Conservation (phyloP, 495 filamentous ascomycete species). For the Pyronema omphalodes region DNA sequence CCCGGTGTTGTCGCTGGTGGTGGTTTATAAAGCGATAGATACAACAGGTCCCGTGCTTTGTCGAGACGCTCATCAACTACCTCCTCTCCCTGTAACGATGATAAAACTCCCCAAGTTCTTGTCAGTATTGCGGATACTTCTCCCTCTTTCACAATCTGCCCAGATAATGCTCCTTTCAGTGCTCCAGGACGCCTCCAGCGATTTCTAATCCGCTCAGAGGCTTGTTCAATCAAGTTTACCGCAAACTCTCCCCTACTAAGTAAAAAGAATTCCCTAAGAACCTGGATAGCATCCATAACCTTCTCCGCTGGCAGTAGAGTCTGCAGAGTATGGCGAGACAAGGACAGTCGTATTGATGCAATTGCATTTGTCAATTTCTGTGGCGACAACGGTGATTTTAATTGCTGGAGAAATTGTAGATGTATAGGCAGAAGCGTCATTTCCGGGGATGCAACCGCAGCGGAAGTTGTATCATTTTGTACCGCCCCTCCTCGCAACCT, state of each 20-base stretch:
- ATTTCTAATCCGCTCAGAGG: constrained; percentile 49
- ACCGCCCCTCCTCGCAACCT: constrained; percentile 31
- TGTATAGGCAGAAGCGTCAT: constrained; percentile 53
- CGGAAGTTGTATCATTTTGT: constrained; percentile 6
- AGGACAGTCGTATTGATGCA: constrained; percentile 53
- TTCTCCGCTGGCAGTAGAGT: constrained; percentile 57
- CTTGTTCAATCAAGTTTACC: constrained; percentile 63
- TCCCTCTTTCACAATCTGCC: constrained; percentile 62
- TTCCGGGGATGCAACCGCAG: constrained; percentile 33
- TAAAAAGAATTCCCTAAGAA: constrained; percentile 74
- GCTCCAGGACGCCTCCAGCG: constrained; percentile 37
- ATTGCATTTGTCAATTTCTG: constrained; percentile 51
- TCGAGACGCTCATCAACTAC: constrained; percentile 58
- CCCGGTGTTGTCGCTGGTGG: constrained; percentile 19
- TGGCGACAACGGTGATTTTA: constrained; percentile 55
- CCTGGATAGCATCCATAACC: constrained; percentile 54
- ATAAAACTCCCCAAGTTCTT: constrained; percentile 58
- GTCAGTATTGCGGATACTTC: constrained; percentile 59
- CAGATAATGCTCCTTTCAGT: constrained; percentile 27
- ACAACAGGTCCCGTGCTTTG: constrained; percentile 56
- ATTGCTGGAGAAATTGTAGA: constrained; percentile 47
- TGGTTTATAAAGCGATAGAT: constrained; percentile 40
- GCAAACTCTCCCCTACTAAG: constrained; percentile 82
- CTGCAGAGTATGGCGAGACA: constrained; percentile 65
- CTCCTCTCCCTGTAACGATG: constrained; percentile 52